Evolutionary conservation across 495 filamentous ascomycete species (phyloP).

Genomic region (Gamarada debralockiae): DNA sequence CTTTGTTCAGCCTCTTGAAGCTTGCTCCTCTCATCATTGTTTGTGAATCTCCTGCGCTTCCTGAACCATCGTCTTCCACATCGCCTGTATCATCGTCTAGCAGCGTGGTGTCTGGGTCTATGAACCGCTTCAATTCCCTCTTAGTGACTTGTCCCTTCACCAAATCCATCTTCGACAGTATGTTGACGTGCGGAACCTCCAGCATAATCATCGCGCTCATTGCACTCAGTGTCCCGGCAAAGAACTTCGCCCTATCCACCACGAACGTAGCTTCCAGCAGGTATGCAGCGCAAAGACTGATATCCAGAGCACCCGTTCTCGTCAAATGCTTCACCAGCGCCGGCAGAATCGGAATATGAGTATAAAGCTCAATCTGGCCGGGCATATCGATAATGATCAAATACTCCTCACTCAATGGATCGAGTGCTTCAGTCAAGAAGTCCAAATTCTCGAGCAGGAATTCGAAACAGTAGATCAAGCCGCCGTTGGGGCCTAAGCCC

Average conservation of each 20-base stretch:
- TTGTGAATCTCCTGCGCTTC: conserved; percentile 43
- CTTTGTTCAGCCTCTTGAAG: conserved; percentile 75
- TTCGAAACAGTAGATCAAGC: conserved; percentile 97
- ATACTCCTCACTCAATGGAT: conserved; percentile 87
- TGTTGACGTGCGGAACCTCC: conserved; percentile 91
- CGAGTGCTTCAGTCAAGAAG: conserved; percentile 84
- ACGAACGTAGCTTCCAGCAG: conserved; percentile 94
- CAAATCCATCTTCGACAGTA: conserved; percentile 96
- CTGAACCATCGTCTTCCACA: conserved; percentile 32
- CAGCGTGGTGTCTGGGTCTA: conserved; percentile 74
- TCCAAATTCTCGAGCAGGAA: conserved; percentile 94
- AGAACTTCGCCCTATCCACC: conserved; percentile 93
- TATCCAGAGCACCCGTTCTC: conserved; percentile 73
- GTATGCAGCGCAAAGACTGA: conserved; percentile 92
- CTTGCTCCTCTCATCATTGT: conserved; percentile 73
- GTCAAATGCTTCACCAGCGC: conserved; percentile 79
- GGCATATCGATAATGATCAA: conserved; percentile 98
- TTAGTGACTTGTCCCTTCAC: conserved; percentile 78
- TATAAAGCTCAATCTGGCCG: conserved; percentile 98
- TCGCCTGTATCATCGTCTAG: conserved; percentile 68
- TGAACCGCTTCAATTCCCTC: conserved; percentile 80
- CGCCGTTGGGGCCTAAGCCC: conserved; percentile 89
- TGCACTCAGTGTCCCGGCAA: conserved; percentile 88
- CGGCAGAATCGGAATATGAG: conserved; percentile 89
- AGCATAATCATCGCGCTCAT: conserved; percentile 99